Conservation (phyloP, 371 early-diverging fungal genomes). For the Rhizopus sp. region DNA sequence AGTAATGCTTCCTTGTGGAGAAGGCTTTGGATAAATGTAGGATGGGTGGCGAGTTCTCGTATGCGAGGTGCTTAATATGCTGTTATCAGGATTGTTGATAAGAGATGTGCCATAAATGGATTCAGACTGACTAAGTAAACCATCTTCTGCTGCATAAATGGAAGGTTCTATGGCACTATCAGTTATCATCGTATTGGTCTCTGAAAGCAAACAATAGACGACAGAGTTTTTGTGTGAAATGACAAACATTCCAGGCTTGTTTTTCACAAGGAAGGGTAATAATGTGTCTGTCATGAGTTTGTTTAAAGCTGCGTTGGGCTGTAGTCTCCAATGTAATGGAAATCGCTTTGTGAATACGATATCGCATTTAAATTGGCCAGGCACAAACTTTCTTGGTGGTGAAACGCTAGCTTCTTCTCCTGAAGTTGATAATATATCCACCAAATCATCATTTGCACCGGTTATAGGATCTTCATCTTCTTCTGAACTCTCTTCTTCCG, state of each 20-base stretch:
- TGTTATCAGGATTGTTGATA: conserved; percentile 1
- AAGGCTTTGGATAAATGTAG: conserved; percentile 19
- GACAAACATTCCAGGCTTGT: conserved; percentile 77
- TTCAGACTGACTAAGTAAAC: conserved; percentile 13
- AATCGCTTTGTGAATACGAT: conserved; percentile 63
- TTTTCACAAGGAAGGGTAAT: conserved; percentile 69
- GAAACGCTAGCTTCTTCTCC: conserved; percentile 39
- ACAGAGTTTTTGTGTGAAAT: conserved; percentile 56
- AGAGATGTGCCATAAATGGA: conserved; percentile 22
- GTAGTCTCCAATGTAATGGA: conserved; percentile 78
- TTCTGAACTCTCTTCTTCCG: conserved; percentile 54
- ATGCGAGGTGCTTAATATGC: conserved; percentile 19
- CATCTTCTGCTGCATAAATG: conserved; percentile 3
- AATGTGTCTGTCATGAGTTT: conserved; percentile 57
- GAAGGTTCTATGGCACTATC: conserved; percentile 13
- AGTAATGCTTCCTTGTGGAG: conserved; percentile 35
- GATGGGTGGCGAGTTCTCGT: conserved; percentile 20
- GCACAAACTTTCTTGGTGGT: conserved; percentile 44
- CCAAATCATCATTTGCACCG: conserved; percentile 44
- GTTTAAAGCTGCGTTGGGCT: conserved; percentile 66
- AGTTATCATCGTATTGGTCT: conserved; percentile 30
- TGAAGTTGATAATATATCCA: conserved; percentile 44
- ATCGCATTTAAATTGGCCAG: conserved; percentile 78
- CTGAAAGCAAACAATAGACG: conserved; percentile 67
- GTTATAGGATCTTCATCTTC: conserved; percentile 38